A percentile compares a stretch with the other conserved stretches of the same genome.
These are phyloP conservation scores for Xanthoceras sorbifolium DNA, from an alignment of 345 rosid species.

Conservation along the genomic window DNA sequence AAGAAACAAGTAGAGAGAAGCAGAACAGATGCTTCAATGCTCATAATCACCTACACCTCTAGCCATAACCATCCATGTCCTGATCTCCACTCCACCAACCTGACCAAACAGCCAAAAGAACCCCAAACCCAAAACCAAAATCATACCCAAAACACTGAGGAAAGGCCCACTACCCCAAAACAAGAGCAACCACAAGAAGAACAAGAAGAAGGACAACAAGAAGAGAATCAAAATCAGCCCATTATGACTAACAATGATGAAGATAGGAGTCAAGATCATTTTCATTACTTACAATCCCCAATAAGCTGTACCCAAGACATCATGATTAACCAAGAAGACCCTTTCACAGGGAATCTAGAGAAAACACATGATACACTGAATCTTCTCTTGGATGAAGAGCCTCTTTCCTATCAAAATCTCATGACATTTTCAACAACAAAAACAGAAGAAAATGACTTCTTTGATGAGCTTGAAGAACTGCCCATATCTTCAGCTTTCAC, in stretches of 20 bases:
- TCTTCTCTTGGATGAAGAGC: slow-evolving; percentile 51
- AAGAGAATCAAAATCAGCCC: slow-evolving; percentile 20
- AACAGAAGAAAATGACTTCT: slow-evolving; percentile 62
- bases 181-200: slow-evolving; percentile 24
- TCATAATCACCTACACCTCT: slow-evolving; percentile 67
- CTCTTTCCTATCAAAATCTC: slow-evolving; percentile 34
- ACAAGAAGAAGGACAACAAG: slow-evolving; percentile 16
- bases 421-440: slow-evolving; percentile 32
- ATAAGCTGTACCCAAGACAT: slow-evolving; percentile 33
- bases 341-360: slow-evolving; percentile 26
- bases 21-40: slow-evolving; percentile 64
- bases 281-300: slow-evolving; percentile 49
- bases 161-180: slow-evolving; percentile 18
- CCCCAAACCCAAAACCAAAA: slow-evolving; percentile 13
- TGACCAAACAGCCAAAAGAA: slow-evolving; percentile 21
- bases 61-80: slow-evolving; percentile 66
- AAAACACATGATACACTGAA: slow-evolving; percentile 18
- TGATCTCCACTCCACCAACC: slow-evolving; percentile 22
- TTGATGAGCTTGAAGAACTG: slow-evolving; percentile 76
- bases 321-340: slow-evolving; percentile 43
- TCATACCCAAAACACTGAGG: slow-evolving; percentile 7
- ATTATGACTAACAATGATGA: slow-evolving; percentile 20
- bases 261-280: slow-evolving; percentile 34
- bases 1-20: slow-evolving; percentile 75
- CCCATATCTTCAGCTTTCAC: slow-evolving; percentile 50